Evolutionary conservation across 2,329 filamentous ascomycete genomes (phyloP), one percentile per base, ranked within the genome.

Genomic region (Alternaria triticimaculans): DNA sequence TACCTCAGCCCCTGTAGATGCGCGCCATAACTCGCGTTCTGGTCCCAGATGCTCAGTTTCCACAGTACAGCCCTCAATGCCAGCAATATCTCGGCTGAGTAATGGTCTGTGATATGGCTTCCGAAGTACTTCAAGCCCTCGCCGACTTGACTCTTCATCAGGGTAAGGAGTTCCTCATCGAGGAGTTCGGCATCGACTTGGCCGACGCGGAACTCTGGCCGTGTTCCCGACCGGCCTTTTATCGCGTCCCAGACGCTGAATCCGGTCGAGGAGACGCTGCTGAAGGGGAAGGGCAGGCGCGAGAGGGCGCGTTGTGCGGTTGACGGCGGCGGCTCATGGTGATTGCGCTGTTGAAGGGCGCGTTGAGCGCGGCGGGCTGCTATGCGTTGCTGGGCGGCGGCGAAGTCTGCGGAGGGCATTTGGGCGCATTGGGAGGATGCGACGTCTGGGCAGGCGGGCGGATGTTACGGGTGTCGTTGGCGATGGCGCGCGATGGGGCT

Each of bases 21-120:
- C 11, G 96, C 96, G 64, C 96, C 96, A 80, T 99, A 98, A 6
- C 92, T 96, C 43, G 96, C 93, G 79, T 97, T 90, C 79, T 97
- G 93, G 80, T 98, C 94, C 96, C 96, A 99, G 62, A 99, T 90
- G 15, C 92, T 93, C 66, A 99, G 87, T 81, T 99, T 99, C 85
- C 97, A 99, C 8, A 99, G 84, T 4, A 94, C 84, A 2, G 91
- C 88, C 50, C 95, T 87, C 60, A 99, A 84, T 0, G 85, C 87
- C 26, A 97, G 85, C 66, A 91, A 85, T 58, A 98, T 95, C 82
- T 98, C 96, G 56, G 92, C 86, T 14, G 90, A 89, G 89, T 93
- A 97, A 74, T 97, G 92, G 78, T 97, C 93, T 62, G 91, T 88
- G 48, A 97, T 81, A 78, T 94, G 88, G 15, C 85, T 77, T 78